A percentile compares a stretch with the other conserved stretches of the same genome.
Evolutionary conservation across 1,139 yeast species (phyloP).

Genomic region (Lodderomyces metapsilosis): DNA sequence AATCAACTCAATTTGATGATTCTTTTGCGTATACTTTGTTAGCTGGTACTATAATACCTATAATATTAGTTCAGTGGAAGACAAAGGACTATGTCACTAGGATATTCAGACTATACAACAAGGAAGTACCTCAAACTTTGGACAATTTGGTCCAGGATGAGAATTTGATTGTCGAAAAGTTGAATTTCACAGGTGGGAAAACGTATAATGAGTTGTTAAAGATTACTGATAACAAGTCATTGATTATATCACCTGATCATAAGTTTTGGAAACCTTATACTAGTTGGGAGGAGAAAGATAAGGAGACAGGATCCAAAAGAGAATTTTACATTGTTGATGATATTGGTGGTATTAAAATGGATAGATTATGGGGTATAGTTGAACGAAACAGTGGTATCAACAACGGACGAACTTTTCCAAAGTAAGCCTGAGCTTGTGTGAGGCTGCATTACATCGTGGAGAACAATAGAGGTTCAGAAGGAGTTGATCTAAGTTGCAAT

Average conservation of each 20-base stretch:
- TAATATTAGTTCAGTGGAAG: conserved; percentile 51
- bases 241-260: conserved; percentile 37
- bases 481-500: too few species aligned
- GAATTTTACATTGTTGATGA: conserved; percentile 66
- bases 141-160: conserved; percentile 63
- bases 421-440: too few species aligned
- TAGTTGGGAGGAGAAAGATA: conserved; percentile 52
- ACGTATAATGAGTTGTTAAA: conserved; percentile 60
- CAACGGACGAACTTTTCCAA: conserved; percentile 53
- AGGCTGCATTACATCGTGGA: too few species aligned
- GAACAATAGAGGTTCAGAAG: too few species aligned
- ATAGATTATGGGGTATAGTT: conserved; percentile 76
- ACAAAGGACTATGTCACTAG: conserved; percentile 70
- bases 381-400: conserved; percentile 65
- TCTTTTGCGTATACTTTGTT: conserved; percentile 48
- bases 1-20: conserved; percentile 58
- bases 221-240: conserved; percentile 40
- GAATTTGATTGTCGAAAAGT: conserved; percentile 64
- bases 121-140: conserved; percentile 61
- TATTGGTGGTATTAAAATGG: conserved; percentile 81
- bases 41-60: conserved; percentile 44
- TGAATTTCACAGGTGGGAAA: conserved; percentile 64
- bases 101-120: conserved; percentile 67
- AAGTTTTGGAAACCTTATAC: conserved; percentile 50
- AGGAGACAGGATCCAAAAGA: conserved; percentile 26